Conservation (phyloP, 352 stramenopile genomes). For the Peronospora belbahrii region DNA sequence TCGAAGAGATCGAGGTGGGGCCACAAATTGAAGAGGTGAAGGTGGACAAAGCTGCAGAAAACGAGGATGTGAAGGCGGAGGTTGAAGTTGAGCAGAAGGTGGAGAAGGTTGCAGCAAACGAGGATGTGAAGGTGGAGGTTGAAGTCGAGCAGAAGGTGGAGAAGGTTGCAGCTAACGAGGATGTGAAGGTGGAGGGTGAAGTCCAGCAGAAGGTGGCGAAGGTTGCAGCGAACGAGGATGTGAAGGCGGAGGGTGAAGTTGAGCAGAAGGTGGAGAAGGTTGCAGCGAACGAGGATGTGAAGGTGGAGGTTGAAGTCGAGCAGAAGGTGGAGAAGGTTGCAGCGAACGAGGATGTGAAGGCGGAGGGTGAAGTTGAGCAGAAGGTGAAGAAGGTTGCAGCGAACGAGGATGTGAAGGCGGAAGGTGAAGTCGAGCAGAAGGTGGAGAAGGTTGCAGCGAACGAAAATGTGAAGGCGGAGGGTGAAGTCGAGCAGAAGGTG, state of each 20-base stretch:
- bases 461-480: slow-evolving; percentile 4
- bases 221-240: not conserved
- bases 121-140: too few species aligned
- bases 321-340: slow-evolving; percentile 4
- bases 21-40: too few species aligned
- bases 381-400: slow-evolving; percentile 7
- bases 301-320: slow-evolving; percentile 9
- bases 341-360: not conserved
- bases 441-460: not conserved
- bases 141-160: too few species aligned
- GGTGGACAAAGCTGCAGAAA: too few species aligned
- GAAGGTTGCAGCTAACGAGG: too few species aligned
- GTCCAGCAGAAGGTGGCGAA: slow-evolving; percentile 1
- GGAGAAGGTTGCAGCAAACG: too few species aligned
- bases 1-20: too few species aligned
- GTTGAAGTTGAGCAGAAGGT: too few species aligned
- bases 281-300: slow-evolving; percentile 4
- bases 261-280: slow-evolving; percentile 2
- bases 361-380: slow-evolving; percentile 4
- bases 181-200: not conserved
- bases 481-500: not conserved
- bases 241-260: slow-evolving; percentile 3
- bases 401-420: not conserved
- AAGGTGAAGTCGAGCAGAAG: slow-evolving; percentile 5
- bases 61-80: too few species aligned